Base-by-base conservation (phyloP, 768 basidiomycete species). In the Lyophyllum atratum region DNA sequence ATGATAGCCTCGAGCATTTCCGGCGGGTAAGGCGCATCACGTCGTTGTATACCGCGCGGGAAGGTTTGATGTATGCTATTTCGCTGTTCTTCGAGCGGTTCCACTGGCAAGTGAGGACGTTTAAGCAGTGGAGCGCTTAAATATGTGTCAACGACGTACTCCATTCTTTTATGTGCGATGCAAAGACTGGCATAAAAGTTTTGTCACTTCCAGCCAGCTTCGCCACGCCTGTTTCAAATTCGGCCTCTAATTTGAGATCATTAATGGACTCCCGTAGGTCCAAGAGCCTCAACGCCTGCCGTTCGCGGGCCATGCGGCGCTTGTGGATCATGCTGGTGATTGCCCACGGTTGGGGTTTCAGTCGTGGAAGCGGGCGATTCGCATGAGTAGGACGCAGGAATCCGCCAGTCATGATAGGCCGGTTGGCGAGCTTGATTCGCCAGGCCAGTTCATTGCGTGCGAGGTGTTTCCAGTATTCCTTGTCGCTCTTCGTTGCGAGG, bases 301-400 rank as follows among this genome's bases (percentile, higher is more conserved):
- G 70, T 6, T 76, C 68, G n/a, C 76, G 64, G 2, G 73, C 71
- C 21, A 58, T 53, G 33, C 70, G 69, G 2, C 84, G 75, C 25
- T 74, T 73, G 9, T 73, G 67, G 31, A 95, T 90, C 76, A 94
- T 92, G 68, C 82, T 80, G 1, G 82, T 78, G 44, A 94, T 81
- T n/a, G 80, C 76, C 4, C 72, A 63, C 0, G 95, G 95, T 59
- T 96, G 93, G 0, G 91, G 92, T 39, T 80, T 84, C 62, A 97
- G 74, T 0, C 91, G 84, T 0, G 93, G 93, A 14, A 97, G 80
- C 1, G 93, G 91, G 0, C 73, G 77, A 66, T 93, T 84, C 70
- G 72, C 83, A 8, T 82, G 50, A 0, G 87, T 78, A 0, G 92
- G 81, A 11, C 83, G 84, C n/a, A 93, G 67, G 67, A 83, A 82